phyloP scores from a whole-genome alignment of 306 rosid genomes.

The Cucumis melo region DNA sequence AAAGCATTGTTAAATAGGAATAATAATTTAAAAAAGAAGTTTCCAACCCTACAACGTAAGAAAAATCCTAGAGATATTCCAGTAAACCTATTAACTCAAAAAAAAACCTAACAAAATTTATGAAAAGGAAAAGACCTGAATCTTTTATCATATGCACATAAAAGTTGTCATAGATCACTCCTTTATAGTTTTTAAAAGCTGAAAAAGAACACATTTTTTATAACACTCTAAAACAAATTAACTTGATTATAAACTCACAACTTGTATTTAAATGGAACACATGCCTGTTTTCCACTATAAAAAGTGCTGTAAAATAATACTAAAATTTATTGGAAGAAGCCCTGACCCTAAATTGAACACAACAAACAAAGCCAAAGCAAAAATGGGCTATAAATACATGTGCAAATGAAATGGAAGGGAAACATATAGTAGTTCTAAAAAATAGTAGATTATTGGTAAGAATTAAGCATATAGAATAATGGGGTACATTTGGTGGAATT shows the following conservation, averaged over 20 bases:
- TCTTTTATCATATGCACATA: not conserved
- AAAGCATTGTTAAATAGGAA: no score
- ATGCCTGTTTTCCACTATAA: not conserved
- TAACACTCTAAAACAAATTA: not conserved
- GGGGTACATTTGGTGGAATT: constrained; percentile 9
- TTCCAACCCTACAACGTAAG: not conserved
- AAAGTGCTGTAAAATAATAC: not conserved
- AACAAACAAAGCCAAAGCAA: not conserved
- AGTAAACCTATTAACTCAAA: no score
- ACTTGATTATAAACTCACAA: not conserved
- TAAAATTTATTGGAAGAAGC: not conserved
- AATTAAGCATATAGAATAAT: not conserved
- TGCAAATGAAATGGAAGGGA: not conserved
- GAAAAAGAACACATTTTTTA: not conserved
- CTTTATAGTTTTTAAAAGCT: not conserved
- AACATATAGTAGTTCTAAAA: not conserved
- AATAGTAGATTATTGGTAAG: not conserved
- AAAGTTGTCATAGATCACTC: no score
- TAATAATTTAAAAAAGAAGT: not conserved
- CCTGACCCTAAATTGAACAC: not conserved
- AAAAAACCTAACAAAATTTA: not conserved
- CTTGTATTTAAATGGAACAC: not conserved
- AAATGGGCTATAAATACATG: not conserved
- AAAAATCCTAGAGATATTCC: no score
- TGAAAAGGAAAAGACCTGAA: not conserved